Evolutionary conservation across 768 basidiomycete genomes (phyloP).

Genomic region (Nevesoporus exiguus): DNA sequence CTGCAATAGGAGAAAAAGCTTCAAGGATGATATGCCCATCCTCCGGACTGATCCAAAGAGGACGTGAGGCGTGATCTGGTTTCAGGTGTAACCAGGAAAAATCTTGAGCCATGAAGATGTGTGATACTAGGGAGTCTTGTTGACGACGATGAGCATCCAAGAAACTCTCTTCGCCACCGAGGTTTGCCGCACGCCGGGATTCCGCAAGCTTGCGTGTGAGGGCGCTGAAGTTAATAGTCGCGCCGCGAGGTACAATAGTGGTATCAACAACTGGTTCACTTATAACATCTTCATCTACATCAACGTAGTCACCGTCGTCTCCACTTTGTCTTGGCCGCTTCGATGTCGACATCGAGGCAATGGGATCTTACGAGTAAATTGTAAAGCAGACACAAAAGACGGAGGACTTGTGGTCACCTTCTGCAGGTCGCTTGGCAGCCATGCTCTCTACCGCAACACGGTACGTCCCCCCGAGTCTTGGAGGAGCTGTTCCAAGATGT

Average conservation of each 20-base stretch:
- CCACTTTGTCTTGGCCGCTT: constrained; percentile 44
- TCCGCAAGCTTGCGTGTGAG: constrained; percentile 76
- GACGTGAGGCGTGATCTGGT: constrained; percentile 85
- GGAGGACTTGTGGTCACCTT: constrained; percentile 30
- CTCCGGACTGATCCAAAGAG: constrained; percentile 94
- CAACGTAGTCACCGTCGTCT: constrained; percentile 55
- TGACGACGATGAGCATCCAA: constrained; percentile 66
- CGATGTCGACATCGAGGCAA: constrained; percentile 25
- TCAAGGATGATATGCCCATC: constrained; percentile 94
- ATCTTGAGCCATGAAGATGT: constrained; percentile 82
- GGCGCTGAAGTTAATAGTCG: constrained; percentile 86
- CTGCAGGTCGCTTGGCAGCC: constrained; percentile 39
- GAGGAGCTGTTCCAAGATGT: neutral
- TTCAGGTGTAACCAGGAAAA: constrained; percentile 87
- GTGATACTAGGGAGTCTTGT: constrained; percentile 73
- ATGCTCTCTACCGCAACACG: constrained; percentile 17
- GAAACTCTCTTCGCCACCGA: constrained; percentile 44
- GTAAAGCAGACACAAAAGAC: neutral
- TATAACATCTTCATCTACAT: constrained; percentile 53
- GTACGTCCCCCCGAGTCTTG: neutral
- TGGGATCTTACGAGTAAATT: constrained; percentile 15
- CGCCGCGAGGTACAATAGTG: constrained; percentile 57
- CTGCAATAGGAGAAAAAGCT: constrained; percentile 95
- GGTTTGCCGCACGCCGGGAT: constrained; percentile 44
- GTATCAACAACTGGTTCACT: constrained; percentile 33